Evolutionary conservation across 768 basidiomycete genomes (phyloP).

Genomic region (Russula sp.): DNA sequence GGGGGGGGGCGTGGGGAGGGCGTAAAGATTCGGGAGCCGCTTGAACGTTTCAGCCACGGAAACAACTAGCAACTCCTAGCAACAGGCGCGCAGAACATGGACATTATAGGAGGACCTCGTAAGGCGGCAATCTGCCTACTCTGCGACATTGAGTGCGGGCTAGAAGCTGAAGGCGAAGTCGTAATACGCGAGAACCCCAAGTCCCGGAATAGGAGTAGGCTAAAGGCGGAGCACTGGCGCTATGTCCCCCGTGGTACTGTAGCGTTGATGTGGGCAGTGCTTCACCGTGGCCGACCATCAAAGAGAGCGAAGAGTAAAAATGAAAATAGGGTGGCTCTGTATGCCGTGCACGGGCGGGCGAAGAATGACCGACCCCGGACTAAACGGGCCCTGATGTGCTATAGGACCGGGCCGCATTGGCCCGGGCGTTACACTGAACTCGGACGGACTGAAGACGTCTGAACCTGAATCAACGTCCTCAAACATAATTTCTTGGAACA

Average conservation of each 20-base stretch:
- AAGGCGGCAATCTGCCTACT: constrained; percentile 14
- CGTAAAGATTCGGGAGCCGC: neutral
- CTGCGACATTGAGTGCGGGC: neutral
- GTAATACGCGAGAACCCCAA: neutral
- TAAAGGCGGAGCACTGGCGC: no score
- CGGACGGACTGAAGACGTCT: no score
- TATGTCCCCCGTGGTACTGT: no score
- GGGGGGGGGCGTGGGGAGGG: neutral
- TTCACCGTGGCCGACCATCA: neutral
- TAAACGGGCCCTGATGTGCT: no score
- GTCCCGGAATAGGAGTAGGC: neutral
- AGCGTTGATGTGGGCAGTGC: neutral
- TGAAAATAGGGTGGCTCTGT: no score
- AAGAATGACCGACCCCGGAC: no score
- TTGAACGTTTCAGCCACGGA: constrained; percentile 11
- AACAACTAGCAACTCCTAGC: neutral
- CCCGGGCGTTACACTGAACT: no score
- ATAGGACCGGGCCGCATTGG: no score
- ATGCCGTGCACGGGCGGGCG: no score
- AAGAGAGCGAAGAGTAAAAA: neutral
- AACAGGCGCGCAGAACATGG: neutral
- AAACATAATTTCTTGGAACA: neutral
- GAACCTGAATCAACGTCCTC: neutral
- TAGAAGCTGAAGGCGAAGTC: neutral
- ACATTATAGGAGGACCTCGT: neutral